Percentiles rank a stretch among this genome's conserved stretches.
phyloP scores from a whole-genome alignment of 2,329 filamentous ascomycete species.

The Cordyceps fumosorosea region DNA sequence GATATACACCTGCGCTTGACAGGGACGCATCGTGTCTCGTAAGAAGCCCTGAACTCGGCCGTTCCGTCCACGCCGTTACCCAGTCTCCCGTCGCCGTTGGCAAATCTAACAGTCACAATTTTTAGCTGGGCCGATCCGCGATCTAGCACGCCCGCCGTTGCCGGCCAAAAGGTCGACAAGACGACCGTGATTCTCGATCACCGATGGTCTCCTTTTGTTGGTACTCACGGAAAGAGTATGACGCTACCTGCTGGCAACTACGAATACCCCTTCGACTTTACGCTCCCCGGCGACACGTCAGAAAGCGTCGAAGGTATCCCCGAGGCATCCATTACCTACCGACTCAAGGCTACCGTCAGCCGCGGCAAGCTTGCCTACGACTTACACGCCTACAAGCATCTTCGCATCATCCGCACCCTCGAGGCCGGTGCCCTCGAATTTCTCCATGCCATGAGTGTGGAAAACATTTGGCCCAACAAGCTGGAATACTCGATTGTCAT shows the following conservation, averaged over 20 bases:
- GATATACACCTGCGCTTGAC: constrained; percentile 66
- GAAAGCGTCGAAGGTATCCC: constrained; percentile 88
- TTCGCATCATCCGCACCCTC: constrained; percentile 71
- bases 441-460: constrained; percentile 85
- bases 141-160: constrained; percentile 50
- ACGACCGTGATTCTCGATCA: constrained; percentile 58
- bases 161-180: constrained; percentile 53
- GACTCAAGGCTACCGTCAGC: constrained; percentile 82
- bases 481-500: constrained; percentile 91
- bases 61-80: not conserved
- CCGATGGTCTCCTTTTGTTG: constrained; percentile 61
- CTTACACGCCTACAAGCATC: constrained; percentile 68
- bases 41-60: constrained; percentile 30
- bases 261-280: constrained; percentile 72
- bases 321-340: constrained; percentile 83
- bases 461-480: constrained; percentile 98
- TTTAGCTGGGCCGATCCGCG: constrained; percentile 45
- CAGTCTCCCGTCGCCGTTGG: not conserved
- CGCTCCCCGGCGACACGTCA: constrained; percentile 63
- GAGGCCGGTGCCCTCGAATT: constrained; percentile 71
- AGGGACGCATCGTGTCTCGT: constrained; percentile 61
- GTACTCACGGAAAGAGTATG: constrained; percentile 47
- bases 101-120: constrained; percentile 1
- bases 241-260: constrained; percentile 69
- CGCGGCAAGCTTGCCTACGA: constrained; percentile 86